Percentiles rank a stretch among this genome's conserved stretches.
Evolutionary conservation across 179 eudicot genomes (phyloP).

Genomic region (Corrigiola litoralis): DNA sequence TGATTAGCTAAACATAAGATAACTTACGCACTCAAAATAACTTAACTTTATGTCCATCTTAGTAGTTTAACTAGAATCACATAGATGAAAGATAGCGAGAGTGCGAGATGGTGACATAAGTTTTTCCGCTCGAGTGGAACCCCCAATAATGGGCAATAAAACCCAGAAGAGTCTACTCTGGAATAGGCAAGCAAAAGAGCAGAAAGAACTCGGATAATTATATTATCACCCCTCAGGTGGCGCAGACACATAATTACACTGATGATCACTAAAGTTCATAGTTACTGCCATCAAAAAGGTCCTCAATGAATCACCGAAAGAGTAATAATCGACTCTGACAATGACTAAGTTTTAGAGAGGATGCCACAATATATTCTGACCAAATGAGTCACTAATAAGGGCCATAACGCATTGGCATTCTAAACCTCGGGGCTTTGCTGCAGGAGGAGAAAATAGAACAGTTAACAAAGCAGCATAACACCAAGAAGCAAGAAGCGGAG

Average conservation of each 20-base stretch:
- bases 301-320: conserved; percentile 8
- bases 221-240: neutral
- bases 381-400: conserved; percentile 38
- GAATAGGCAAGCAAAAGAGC: neutral
- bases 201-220: conserved; percentile 2
- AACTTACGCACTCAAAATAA: too few species aligned
- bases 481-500: neutral
- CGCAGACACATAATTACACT: conserved; percentile 18
- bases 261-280: conserved; percentile 6
- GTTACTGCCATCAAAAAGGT: conserved; percentile 6
- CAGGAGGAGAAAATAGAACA: conserved; percentile 12
- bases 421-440: conserved; percentile 61
- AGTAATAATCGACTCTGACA: conserved; percentile 17
- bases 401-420: conserved; percentile 66
- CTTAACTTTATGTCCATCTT: too few species aligned
- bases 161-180: too few species aligned
- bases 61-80: too few species aligned
- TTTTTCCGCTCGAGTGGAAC: too few species aligned
- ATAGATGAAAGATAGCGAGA: too few species aligned
- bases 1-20: too few species aligned
- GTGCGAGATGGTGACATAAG: too few species aligned
- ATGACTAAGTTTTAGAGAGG: conserved; percentile 3
- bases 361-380: neutral
- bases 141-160: too few species aligned
- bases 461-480: neutral